Evolutionary conservation across 176 grass and related monocot genomes (phyloP).

Genomic region (Areca catechu): DNA sequence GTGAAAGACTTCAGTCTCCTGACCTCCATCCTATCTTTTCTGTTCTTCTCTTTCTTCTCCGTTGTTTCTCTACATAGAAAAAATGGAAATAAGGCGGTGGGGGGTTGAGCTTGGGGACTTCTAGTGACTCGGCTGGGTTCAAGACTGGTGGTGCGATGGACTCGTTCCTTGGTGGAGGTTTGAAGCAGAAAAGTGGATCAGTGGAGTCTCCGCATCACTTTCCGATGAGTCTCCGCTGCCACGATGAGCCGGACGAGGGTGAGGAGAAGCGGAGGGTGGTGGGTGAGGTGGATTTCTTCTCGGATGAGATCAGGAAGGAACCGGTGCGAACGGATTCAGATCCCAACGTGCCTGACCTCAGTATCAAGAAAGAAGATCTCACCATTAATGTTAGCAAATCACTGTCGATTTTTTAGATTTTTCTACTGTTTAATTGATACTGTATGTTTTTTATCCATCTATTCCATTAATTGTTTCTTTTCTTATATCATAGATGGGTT

Average conservation of each 20-base stretch:
- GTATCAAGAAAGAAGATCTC: constrained; percentile 50
- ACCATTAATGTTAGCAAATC: constrained; percentile 49
- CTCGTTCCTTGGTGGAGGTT: too few species aligned
- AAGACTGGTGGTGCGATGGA: not conserved
- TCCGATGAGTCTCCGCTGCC: not conserved
- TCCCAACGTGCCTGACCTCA: constrained; percentile 11
- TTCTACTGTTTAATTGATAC: not conserved
- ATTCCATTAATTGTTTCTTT: too few species aligned
- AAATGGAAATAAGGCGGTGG: constrained; percentile 2
- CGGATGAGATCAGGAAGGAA: constrained; percentile 56
- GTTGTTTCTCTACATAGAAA: too few species aligned
- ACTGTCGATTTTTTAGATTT: not conserved
- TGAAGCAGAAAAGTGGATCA: not conserved
- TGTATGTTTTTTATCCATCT: not conserved
- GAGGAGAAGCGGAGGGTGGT: not conserved
- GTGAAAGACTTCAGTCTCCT: constrained; percentile 46
- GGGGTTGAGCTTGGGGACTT: constrained; percentile 35
- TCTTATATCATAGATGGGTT: not conserved
- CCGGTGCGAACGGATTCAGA: constrained; percentile 11
- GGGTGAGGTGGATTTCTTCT: constrained; percentile 84
- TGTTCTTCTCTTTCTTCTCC: not conserved
- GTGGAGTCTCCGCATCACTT: constrained; percentile 2
- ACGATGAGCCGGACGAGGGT: too few species aligned
- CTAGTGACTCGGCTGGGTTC: constrained; percentile 26
- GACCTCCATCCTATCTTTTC: constrained; percentile 13